Evolutionary conservation across 2,329 filamentous ascomycete species (phyloP).

Genomic region (Talaromyces sp.): DNA sequence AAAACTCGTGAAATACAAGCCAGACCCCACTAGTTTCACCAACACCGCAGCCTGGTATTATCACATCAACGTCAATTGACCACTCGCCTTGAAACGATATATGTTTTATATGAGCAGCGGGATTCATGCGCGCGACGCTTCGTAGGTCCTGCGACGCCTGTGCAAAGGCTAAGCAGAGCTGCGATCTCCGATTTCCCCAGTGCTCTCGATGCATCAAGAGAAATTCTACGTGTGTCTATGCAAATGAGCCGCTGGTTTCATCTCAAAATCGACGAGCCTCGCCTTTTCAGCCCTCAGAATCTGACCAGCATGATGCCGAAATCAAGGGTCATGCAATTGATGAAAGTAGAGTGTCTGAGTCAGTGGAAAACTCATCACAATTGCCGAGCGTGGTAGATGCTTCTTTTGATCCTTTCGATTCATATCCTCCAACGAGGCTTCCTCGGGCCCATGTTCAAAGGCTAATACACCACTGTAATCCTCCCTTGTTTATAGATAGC

Average conservation of each 20-base stretch:
- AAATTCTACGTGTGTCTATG: constrained; percentile 47
- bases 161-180: constrained; percentile 53
- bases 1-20: too few species aligned
- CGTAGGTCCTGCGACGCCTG: constrained; percentile 55
- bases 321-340: too few species aligned
- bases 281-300: too few species aligned
- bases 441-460: constrained; percentile 49
- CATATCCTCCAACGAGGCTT: constrained; percentile 52
- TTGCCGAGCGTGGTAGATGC: neutral
- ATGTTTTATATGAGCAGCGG: too few species aligned
- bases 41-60: too few species aligned
- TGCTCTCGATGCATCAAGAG: constrained; percentile 54
- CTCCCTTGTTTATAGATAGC: neutral
- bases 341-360: constrained; percentile 11
- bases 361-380: constrained; percentile 23
- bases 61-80: too few species aligned
- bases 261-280: constrained; percentile 5
- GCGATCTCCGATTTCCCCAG: constrained; percentile 50
- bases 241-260: constrained; percentile 48
- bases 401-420: constrained; percentile 53
- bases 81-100: too few species aligned
- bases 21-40: too few species aligned
- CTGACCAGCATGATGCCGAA: too few species aligned
- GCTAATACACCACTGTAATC: constrained; percentile 53
- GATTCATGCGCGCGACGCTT: constrained; percentile 51